A percentile compares a stretch with the other conserved stretches of the same genome.
phyloP scores from a whole-genome alignment of 805 yeast species.

The Starmera pachycereana region DNA sequence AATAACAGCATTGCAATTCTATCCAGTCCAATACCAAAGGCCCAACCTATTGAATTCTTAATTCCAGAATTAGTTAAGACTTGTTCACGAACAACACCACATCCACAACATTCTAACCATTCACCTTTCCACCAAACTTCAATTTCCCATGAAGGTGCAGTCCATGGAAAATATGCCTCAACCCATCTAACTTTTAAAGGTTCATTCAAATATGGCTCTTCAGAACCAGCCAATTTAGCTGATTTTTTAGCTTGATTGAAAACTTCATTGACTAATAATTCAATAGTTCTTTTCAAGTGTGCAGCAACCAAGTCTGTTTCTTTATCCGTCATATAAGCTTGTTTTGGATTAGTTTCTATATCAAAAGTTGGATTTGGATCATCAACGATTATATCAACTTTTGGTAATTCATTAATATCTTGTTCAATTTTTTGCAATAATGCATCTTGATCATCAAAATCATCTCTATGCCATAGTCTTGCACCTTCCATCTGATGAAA shows the following conservation, averaged over 20 bases:
- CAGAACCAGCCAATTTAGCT: slow-evolving; percentile 49
- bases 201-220: slow-evolving; percentile 49
- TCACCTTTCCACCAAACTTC: slow-evolving; percentile 99
- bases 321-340: slow-evolving; percentile 55
- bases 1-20: slow-evolving; percentile 92
- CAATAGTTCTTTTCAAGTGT: slow-evolving; percentile 82
- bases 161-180: slow-evolving; percentile 96
- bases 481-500: slow-evolving; percentile 99
- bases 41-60: slow-evolving; percentile 78
- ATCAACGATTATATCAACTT: slow-evolving; percentile 61
- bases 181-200: slow-evolving; percentile 90
- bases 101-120: slow-evolving; percentile 96
- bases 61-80: slow-evolving; percentile 69
- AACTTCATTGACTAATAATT: slow-evolving; percentile 70
- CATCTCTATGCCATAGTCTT: slow-evolving; percentile 59
- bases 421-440: slow-evolving; percentile 35
- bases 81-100: slow-evolving; percentile 79
- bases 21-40: slow-evolving; percentile 93
- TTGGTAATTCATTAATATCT: slow-evolving; percentile 60
- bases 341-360: slow-evolving; percentile 63
- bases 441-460: slow-evolving; percentile 18
- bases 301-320: slow-evolving; percentile 62
- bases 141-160: slow-evolving; percentile 96
- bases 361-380: slow-evolving; percentile 56
- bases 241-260: slow-evolving; percentile 62